Conservation (phyloP, 768 basidiomycete genomes). For the Serendipita vermifera region DNA sequence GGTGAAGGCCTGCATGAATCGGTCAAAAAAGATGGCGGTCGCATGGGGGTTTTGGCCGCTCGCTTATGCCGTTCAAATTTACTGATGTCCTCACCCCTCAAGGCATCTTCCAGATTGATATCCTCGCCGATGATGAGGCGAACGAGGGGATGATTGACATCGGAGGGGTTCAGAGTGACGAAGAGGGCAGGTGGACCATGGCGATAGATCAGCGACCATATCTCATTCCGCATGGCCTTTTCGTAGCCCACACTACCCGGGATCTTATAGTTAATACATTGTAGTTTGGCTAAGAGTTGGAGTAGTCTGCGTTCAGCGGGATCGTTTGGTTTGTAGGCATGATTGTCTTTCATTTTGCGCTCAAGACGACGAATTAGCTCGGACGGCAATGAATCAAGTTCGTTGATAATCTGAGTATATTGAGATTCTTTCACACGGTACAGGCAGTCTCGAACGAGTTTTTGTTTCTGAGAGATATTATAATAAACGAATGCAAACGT, state of each 20-base stretch:
- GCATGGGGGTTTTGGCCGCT: slow-evolving; percentile 30
- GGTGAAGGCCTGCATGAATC: slow-evolving; percentile 27
- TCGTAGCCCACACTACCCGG: slow-evolving; percentile 24
- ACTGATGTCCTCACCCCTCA: slow-evolving; percentile 20
- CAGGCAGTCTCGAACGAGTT: slow-evolving; percentile 23
- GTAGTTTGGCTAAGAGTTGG: slow-evolving; percentile 18
- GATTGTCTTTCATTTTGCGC: slow-evolving; percentile 18
- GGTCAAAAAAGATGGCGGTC: slow-evolving; percentile 32
- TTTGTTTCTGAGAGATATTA: slow-evolving; percentile 29
- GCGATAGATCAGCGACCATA: slow-evolving; percentile 24
- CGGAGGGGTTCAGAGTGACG: slow-evolving; percentile 35
- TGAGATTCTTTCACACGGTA: slow-evolving; percentile 21
- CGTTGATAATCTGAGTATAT: slow-evolving; percentile 21
- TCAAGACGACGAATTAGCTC: slow-evolving; percentile 20
- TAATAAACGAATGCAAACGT: slow-evolving; percentile 33
- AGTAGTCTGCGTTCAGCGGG: slow-evolving; percentile 24
- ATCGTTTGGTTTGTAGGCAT: slow-evolving; percentile 13
- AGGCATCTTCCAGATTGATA: slow-evolving; percentile 26
- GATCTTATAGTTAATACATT: slow-evolving; percentile 16
- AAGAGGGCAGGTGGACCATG: slow-evolving; percentile 31
- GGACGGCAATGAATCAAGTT: slow-evolving; percentile 19
- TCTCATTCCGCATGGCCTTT: slow-evolving; percentile 27
- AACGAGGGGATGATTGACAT: slow-evolving; percentile 31
- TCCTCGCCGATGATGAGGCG: slow-evolving; percentile 28
- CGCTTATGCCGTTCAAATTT: slow-evolving; percentile 25